Percentiles rank a stretch among this genome's conserved stretches.
phyloP scores from a whole-genome alignment of 1,139 yeast species.

The Yamadazyma taylorii region DNA sequence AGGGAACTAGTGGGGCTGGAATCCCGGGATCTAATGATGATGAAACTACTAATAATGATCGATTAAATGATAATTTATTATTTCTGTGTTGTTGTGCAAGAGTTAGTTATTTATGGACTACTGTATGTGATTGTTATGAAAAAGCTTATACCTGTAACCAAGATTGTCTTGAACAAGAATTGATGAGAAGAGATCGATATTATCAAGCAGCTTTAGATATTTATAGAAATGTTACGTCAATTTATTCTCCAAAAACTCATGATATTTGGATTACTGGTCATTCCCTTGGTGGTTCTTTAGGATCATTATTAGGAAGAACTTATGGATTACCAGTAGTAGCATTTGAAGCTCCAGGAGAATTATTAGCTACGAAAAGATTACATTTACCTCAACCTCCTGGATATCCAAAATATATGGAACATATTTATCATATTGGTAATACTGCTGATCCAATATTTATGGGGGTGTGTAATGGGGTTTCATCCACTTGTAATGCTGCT shows the following conservation, averaged over 20 bases:
- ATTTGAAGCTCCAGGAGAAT: slow-evolving; percentile 93
- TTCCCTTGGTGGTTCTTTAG: slow-evolving; percentile 89
- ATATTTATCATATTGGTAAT: slow-evolving; percentile 94
- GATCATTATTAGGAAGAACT: slow-evolving; percentile 81
- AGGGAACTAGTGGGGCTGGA: slow-evolving; percentile 92
- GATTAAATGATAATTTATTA: slow-evolving; percentile 79
- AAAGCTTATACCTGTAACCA: slow-evolving; percentile 88
- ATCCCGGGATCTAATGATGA: slow-evolving; percentile 71
- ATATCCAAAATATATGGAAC: slow-evolving; percentile 72
- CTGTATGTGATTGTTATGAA: slow-evolving; percentile 93
- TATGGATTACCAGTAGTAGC: slow-evolving; percentile 89
- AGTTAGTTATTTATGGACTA: slow-evolving; percentile 86
- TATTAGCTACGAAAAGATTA: slow-evolving; percentile 75
- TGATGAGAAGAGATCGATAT: slow-evolving; percentile 74
- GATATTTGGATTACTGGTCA: slow-evolving; percentile 94
- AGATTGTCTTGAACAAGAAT: slow-evolving; percentile 77
- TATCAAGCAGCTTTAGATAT: slow-evolving; percentile 80
- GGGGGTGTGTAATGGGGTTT: slow-evolving; percentile 97
- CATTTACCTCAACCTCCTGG: slow-evolving; percentile 96
- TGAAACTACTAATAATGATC: slow-evolving; percentile 79
- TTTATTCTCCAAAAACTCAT: slow-evolving; percentile 64
- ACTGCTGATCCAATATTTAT: slow-evolving; percentile 96
- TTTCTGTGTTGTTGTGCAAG: slow-evolving; percentile 98
- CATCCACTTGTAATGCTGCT: slow-evolving; percentile 84
- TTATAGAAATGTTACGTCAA: slow-evolving; percentile 64